Base-by-base conservation (phyloP, 2,329 filamentous ascomycete genomes). In the Paradendryphiella salina region DNA sequence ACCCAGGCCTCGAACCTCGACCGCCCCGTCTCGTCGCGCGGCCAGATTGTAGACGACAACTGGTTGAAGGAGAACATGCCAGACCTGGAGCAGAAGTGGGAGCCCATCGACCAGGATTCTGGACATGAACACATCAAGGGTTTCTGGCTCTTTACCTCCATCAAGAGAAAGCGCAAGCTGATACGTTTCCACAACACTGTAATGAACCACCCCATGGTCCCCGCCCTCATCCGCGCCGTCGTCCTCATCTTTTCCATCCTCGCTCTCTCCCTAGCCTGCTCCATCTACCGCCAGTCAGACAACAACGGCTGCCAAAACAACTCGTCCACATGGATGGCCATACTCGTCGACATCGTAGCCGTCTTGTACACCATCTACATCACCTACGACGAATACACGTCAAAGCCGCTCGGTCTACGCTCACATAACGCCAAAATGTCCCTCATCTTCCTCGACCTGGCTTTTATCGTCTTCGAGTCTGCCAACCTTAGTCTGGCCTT, bases 391-490 rank as follows among this genome's bases (percentile, higher is more conserved):
- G 94, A 99, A 76, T 97, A 96, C 75, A 94, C 90, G 4, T 90
- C 90, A 23, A 95, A 95, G 70, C 94, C 95, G 17, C 79, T 99
- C 15, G 94, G 94, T 1, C 78, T 99, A 53, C 88, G 95, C 35
- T 86, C 86, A 5, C 85, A 90, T 8, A 86, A 86, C 49, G 87
- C 90, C 40, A 99, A 99, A 72, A 88, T 96, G 59, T 85, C 89
- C 11, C 83, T 99, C 41, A 89, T 97, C 53, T 84, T 99, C 46
- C 82, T 96, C 50, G 94, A 99, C 74, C 80, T 99, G 3, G 86
- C 96, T 66, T 99, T 99, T 71, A 96, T 99, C 66, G 92, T 97
- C 34, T 96, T 99, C 77, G 93, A 96, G 73, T 91, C 92, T 3
- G 91, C 92, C 43, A 97, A 96, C 75, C 82, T 96, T 20, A 89